Evolutionary conservation across 1,284 basidiomycete species (phyloP).

Genomic region (Boletus semigastroideus): DNA sequence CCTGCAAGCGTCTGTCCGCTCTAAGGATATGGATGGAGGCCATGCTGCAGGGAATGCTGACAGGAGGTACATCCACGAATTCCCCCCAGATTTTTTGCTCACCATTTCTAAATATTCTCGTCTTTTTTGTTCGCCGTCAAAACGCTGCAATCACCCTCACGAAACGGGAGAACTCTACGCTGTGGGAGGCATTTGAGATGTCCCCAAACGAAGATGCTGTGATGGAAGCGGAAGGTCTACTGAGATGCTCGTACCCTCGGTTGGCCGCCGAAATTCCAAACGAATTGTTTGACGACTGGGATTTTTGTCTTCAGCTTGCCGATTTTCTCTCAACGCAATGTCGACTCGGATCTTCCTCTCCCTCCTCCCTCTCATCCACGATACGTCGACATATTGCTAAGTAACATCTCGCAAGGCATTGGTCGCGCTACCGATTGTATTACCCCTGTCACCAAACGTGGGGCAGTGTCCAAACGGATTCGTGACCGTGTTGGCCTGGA

Average conservation of each 20-base stretch:
- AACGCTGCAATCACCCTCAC: conserved; percentile 27
- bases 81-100: background rate
- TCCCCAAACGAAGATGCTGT: too few relatives aligned
- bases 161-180: background rate
- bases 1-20: background rate
- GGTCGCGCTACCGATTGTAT: background rate
- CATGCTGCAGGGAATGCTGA: background rate
- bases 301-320: background rate
- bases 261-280: too few relatives aligned
- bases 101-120: conserved; percentile 17
- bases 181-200: background rate
- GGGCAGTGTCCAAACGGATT: background rate
- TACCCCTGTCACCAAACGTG: background rate
- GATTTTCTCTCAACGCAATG: background rate
- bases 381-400: background rate
- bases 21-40: background rate
- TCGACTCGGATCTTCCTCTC: background rate
- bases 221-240: background rate
- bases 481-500: background rate
- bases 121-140: conserved; percentile 29
- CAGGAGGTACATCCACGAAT: conserved; percentile 3
- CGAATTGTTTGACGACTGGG: background rate
- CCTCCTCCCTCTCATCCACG: background rate
- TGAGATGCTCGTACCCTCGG: too few relatives aligned
- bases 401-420: background rate